These are phyloP conservation scores for Spencermartinsiella ligniputridi DNA, from an alignment of 1,139 yeast species.

Conservation along the genomic window DNA sequence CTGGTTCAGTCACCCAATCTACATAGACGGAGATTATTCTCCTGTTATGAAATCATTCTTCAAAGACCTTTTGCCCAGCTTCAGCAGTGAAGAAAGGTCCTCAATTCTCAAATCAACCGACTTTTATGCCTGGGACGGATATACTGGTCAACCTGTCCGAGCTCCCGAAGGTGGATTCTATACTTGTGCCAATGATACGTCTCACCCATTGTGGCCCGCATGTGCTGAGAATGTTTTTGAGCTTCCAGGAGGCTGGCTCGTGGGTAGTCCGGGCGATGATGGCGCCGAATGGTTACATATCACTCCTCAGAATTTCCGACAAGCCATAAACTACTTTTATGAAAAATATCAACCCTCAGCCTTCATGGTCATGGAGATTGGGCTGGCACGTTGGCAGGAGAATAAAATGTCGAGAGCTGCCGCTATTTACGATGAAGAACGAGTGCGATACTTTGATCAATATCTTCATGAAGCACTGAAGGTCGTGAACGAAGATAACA, in stretches of 20 bases:
- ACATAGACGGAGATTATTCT: conserved; percentile 36
- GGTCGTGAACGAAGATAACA: conserved; percentile 25
- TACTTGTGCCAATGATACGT: conserved; percentile 12
- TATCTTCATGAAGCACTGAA: conserved; percentile 32
- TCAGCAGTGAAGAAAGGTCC: conserved; percentile 32
- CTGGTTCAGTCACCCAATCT: conserved; percentile 31
- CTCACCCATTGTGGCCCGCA: conserved; percentile 16
- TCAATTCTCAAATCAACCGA: conserved; percentile 30
- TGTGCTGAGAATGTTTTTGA: conserved; percentile 13
- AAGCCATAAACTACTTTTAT: conserved; percentile 14
- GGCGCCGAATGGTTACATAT: conserved; percentile 20
- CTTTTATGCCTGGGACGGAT: conserved; percentile 39
- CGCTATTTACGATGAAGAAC: conserved; percentile 30
- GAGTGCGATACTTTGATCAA: conserved; percentile 33
- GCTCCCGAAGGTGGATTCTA: conserved; percentile 21
- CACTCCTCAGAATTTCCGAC: conserved; percentile 18
- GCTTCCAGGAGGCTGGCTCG: conserved; percentile 29
- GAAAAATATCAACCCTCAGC: conserved; percentile 15
- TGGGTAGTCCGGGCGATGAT: conserved; percentile 27
- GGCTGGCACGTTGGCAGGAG: conserved; percentile 35
- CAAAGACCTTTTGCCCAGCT: conserved; percentile 22
- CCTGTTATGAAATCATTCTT: conserved; percentile 28
- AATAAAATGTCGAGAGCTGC: conserved; percentile 26
- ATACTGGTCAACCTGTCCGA: conserved; percentile 29
- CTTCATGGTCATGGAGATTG: conserved; percentile 30